phyloP scores from a whole-genome alignment of 2,329 filamentous ascomycete genomes.

The Colletotrichum sublineola region DNA sequence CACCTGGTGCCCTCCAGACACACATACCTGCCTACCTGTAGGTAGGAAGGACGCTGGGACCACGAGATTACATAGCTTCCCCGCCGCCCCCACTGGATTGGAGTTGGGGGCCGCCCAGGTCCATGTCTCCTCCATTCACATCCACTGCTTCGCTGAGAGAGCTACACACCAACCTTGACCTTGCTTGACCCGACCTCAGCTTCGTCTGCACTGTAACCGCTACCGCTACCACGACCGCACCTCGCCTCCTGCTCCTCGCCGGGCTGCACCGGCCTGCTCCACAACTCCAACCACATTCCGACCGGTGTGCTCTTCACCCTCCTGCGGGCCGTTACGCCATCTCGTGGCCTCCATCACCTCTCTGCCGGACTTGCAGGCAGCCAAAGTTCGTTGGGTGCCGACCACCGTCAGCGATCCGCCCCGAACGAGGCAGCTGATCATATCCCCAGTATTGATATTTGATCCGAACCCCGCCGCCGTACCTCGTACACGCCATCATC shows the following conservation, averaged over 20 bases:
- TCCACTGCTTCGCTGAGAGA: slow-evolving; percentile 12
- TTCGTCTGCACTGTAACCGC: neutral
- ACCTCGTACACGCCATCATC: neutral
- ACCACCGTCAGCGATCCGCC: neutral
- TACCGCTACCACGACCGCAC: neutral
- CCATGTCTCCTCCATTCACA: slow-evolving; percentile 14
- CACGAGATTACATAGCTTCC: slow-evolving; percentile 40
- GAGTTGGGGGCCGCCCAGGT: slow-evolving; percentile 16
- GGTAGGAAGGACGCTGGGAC: slow-evolving; percentile 15
- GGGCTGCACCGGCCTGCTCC: slow-evolving; percentile 1
- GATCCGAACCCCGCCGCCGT: neutral
- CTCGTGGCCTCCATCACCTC: neutral
- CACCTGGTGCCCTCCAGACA: neutral
- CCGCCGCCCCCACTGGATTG: slow-evolving; percentile 37
- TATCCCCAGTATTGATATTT: neutral
- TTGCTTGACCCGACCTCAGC: slow-evolving; percentile 13
- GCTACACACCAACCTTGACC: slow-evolving; percentile 14
- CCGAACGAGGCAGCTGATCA: neutral
- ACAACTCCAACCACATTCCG: neutral
- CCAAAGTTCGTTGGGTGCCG: neutral
- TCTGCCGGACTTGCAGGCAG: neutral
- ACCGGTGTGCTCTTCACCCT: neutral
- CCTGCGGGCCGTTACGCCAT: neutral
- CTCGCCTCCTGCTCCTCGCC: neutral
- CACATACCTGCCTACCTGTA: too few relatives aligned